phyloP scores from a whole-genome alignment of 164 flowering plant species.

The Aristolochia contorta region DNA sequence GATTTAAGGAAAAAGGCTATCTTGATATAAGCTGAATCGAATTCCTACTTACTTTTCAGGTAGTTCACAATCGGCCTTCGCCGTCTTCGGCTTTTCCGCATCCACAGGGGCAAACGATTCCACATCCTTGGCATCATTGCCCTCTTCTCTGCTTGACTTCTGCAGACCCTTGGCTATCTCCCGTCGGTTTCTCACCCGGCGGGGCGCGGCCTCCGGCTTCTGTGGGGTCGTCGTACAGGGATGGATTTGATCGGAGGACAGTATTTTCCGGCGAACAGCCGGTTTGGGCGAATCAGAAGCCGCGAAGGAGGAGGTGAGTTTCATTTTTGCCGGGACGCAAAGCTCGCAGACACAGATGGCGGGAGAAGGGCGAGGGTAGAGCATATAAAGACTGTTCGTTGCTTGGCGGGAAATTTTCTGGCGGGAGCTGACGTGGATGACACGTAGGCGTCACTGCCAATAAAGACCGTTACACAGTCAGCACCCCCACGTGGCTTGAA shows the following conservation, averaged over 20 bases:
- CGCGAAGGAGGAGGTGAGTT: not conserved
- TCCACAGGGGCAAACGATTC: not conserved
- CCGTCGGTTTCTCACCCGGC: constrained; percentile 16
- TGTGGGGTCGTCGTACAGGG: constrained; percentile 23
- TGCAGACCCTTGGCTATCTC: constrained; percentile 20
- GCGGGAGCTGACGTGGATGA: constrained; percentile 11
- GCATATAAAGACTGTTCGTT: not conserved
- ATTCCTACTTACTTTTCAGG: not conserved
- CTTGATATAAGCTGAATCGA: not conserved
- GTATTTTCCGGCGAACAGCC: not conserved
- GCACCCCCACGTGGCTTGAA: no score
- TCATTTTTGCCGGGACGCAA: not conserved
- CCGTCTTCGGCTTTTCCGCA: not conserved
- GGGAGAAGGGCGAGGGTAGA: not conserved
- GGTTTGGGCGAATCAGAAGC: not conserved
- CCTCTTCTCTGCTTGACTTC: not conserved
- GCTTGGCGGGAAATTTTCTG: constrained; percentile 13
- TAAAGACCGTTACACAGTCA: no score
- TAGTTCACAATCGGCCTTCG: not conserved
- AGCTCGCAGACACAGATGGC: not conserved
- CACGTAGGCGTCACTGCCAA: no score
- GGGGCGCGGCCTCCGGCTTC: constrained; percentile 21
- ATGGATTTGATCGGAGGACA: not conserved
- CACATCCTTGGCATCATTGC: not conserved
- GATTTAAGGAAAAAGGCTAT: not conserved